phyloP scores from a whole-genome alignment of 2,329 filamentous ascomycete species.

The Exophiala aquamarina region DNA sequence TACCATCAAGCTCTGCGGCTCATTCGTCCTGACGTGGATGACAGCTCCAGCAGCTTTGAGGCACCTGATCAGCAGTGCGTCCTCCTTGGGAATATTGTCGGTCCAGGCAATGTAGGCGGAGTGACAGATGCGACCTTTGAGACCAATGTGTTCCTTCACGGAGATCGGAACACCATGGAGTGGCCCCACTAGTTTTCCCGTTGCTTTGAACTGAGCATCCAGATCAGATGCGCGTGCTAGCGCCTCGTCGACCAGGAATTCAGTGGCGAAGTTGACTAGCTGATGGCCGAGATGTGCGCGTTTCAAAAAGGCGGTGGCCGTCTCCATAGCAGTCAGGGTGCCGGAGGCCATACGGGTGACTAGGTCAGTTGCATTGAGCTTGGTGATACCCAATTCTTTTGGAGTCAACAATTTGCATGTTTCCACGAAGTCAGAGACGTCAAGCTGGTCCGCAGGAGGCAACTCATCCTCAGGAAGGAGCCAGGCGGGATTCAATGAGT shows the following conservation, averaged over 20 bases:
- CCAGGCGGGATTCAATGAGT: slow-evolving; percentile 39
- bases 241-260: slow-evolving; percentile 30
- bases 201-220: slow-evolving; percentile 26
- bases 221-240: slow-evolving; percentile 28
- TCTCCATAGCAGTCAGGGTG: slow-evolving; percentile 21
- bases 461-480: slow-evolving; percentile 32
- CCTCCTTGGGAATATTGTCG: slow-evolving; percentile 28
- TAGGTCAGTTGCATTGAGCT: slow-evolving; percentile 45
- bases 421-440: slow-evolving; percentile 32
- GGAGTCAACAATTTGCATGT: slow-evolving; percentile 37
- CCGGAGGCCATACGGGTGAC: slow-evolving; percentile 36
- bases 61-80: slow-evolving; percentile 31
- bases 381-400: slow-evolving; percentile 48
- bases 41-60: slow-evolving; percentile 45
- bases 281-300: slow-evolving; percentile 28
- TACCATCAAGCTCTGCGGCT: slow-evolving; percentile 54
- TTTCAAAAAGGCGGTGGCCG: slow-evolving; percentile 26
- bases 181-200: slow-evolving; percentile 29
- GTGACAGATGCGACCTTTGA: slow-evolving; percentile 29
- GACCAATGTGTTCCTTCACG: slow-evolving; percentile 31
- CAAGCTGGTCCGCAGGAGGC: slow-evolving; percentile 31
- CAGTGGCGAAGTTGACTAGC: slow-evolving; percentile 36
- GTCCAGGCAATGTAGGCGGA: slow-evolving; percentile 38
- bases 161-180: slow-evolving; percentile 33
- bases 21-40: slow-evolving; percentile 51